Evolutionary conservation across 805 yeast species (phyloP).

Genomic region (Starmerella bombicola): DNA sequence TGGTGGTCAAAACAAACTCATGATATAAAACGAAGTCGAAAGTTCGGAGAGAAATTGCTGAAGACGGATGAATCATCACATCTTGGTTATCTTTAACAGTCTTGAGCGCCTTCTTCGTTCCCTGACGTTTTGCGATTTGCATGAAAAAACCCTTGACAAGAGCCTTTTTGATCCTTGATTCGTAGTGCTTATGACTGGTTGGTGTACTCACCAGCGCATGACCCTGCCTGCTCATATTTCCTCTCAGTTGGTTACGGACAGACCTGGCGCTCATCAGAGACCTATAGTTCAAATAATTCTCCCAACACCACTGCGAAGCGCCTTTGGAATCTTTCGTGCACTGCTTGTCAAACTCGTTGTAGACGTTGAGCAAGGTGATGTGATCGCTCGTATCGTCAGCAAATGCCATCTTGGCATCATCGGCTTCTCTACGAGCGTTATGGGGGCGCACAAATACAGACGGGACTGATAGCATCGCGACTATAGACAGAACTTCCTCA

Average conservation of each 20-base stretch:
- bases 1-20: slow-evolving; percentile 86
- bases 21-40: slow-evolving; percentile 91
- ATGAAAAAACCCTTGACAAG: slow-evolving; percentile 87
- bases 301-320: slow-evolving; percentile 74
- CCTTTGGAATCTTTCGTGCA: slow-evolving; percentile 4
- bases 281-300: slow-evolving; percentile 71
- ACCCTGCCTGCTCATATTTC: slow-evolving; percentile 73
- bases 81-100: slow-evolving; percentile 96
- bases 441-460: slow-evolving; percentile 90
- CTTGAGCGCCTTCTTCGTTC: slow-evolving; percentile 53
- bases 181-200: slow-evolving; percentile 50
- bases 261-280: slow-evolving; percentile 76
- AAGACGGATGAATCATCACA: slow-evolving; percentile 84
- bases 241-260: slow-evolving; percentile 68
- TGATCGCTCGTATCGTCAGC: slow-evolving; percentile 96
- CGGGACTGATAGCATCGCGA: slow-evolving; percentile 85
- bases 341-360: slow-evolving; percentile 50
- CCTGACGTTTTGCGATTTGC: slow-evolving; percentile 92
- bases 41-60: slow-evolving; percentile 66
- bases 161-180: slow-evolving; percentile 72
- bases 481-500: slow-evolving; percentile 75
- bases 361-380: slow-evolving; percentile 77
- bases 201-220: slow-evolving; percentile 60
- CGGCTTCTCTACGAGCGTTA: slow-evolving; percentile 75
- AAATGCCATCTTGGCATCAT: slow-evolving; percentile 73